Conservation (phyloP, 192 early-diverging fungal species). For the Backusella luteola region DNA sequence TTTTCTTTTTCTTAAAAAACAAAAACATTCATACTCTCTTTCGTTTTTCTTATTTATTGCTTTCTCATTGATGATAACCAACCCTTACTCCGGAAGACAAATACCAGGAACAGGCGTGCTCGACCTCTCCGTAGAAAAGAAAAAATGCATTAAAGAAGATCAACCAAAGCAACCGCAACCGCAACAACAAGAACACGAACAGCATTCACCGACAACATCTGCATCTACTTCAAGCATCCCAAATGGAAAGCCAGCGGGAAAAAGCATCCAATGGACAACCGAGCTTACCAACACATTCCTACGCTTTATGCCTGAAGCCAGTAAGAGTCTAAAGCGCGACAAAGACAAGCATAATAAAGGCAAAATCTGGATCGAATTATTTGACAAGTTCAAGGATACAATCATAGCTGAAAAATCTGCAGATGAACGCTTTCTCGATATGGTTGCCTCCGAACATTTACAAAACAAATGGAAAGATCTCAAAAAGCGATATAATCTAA, state of each 20-base stretch:
- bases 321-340: not conserved
- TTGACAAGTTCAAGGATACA: conserved; percentile 6
- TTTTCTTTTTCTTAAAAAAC: not conserved
- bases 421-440: not conserved
- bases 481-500: not conserved
- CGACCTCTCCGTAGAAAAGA: not conserved
- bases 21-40: not conserved
- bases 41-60: not conserved
- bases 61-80: not conserved
- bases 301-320: not conserved
- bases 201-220: not conserved
- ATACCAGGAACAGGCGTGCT: not conserved
- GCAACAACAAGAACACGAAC: not conserved
- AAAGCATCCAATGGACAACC: not conserved
- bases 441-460: not conserved
- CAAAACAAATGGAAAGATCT: not conserved
- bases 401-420: not conserved
- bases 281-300: not conserved
- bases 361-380: not conserved
- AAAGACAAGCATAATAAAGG: not conserved
- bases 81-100: not conserved
- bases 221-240: not conserved
- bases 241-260: not conserved
- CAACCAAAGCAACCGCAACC: not conserved
- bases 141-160: not conserved